Conservation (phyloP, 139 green algal genomes). For the Mesotaenium endlicherianum region DNA sequence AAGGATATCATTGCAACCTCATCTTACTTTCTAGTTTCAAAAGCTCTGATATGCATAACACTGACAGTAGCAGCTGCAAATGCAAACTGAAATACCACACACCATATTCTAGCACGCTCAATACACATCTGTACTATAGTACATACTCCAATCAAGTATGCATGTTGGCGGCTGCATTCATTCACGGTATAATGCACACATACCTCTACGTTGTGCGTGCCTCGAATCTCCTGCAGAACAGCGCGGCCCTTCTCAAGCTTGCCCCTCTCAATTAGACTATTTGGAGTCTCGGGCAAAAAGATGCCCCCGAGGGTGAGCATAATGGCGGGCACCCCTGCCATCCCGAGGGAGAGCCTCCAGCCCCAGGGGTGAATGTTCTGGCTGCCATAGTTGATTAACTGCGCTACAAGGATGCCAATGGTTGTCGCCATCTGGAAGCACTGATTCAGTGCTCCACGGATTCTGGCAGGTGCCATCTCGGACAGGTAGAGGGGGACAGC, state of each 20-base stretch:
- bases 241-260: constrained; percentile 46
- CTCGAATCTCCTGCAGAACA: constrained; percentile 62
- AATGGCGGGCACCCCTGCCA: constrained; percentile 58
- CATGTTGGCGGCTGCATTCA: constrained; percentile 27
- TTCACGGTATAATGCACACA: background rate
- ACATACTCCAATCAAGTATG: background rate
- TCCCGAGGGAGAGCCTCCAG: constrained; percentile 62
- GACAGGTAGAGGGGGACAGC: constrained; percentile 52
- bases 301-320: constrained; percentile 63
- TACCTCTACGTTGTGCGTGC: constrained; percentile 51
- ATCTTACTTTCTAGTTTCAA: no score
- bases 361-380: constrained; percentile 54
- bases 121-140: background rate
- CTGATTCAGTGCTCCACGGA: constrained; percentile 45
- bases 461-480: constrained; percentile 45
- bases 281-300: constrained; percentile 73
- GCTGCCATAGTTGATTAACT: constrained; percentile 69
- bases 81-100: background rate
- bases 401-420: constrained; percentile 63
- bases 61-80: no score
- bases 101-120: background rate
- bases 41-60: no score
- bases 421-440: constrained; percentile 66
- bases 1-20: no score
- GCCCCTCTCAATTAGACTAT: constrained; percentile 71